phyloP scores from a whole-genome alignment of 129 eudicot genomes.

The Flaveria ramosissima region DNA sequence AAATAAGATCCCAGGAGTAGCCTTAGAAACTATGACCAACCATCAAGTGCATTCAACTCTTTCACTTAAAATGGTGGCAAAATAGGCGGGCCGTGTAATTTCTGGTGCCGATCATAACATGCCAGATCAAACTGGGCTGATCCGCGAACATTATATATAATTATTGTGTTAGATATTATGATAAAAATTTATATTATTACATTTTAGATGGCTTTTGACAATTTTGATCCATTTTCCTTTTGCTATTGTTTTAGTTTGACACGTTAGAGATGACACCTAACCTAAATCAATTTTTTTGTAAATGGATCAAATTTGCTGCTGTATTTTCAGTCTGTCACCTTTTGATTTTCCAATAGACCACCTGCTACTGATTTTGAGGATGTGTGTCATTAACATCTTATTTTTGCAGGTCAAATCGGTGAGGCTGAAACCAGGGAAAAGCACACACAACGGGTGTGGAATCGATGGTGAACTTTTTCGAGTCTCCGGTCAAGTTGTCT shows the following conservation, averaged over 20 bases:
- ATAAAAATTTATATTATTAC: not conserved
- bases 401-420: conserved; percentile 83
- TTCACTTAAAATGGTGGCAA: not conserved
- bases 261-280: not conserved
- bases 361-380: not conserved
- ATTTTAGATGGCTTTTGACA: not conserved
- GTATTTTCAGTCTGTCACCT: too few relatives aligned
- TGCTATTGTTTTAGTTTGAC: not conserved
- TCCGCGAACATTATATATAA: not conserved
- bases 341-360: not conserved
- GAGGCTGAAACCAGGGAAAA: conserved; percentile 80
- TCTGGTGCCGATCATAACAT: not conserved
- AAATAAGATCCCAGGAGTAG: not conserved
- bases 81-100: not conserved
- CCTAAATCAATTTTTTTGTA: not conserved
- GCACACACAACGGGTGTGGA: conserved; percentile 82
- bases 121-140: not conserved
- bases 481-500: conserved; percentile 72
- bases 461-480: conserved; percentile 93
- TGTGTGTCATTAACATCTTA: not conserved
- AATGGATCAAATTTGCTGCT: too few relatives aligned
- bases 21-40: conserved; percentile 7
- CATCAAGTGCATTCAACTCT: not conserved
- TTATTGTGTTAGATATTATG: not conserved
- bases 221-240: not conserved